These are phyloP conservation scores for Pseudoneurospora amorphoporcata DNA, from an alignment of 495 filamentous ascomycete genomes.

Conservation along the genomic window DNA sequence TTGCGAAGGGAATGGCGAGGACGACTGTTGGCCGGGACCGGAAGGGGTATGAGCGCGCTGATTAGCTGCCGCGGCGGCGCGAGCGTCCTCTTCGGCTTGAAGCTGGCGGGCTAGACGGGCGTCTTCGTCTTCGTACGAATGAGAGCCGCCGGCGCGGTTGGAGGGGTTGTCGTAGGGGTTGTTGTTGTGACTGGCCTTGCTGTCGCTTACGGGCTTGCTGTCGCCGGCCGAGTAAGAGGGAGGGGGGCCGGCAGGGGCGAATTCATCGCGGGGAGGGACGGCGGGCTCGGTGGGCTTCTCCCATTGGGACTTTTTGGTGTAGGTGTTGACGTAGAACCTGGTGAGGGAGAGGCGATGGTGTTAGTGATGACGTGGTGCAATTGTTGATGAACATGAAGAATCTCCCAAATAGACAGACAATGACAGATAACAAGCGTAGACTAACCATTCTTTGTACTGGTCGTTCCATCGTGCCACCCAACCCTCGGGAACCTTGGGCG, in stretches of 20 bases:
- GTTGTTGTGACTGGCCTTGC: constrained; percentile 41
- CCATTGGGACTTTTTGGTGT: constrained; percentile 83
- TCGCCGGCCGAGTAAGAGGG: constrained; percentile 50
- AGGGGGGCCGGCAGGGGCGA: constrained; percentile 43
- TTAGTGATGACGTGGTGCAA: neutral
- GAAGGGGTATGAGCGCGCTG: constrained; percentile 9
- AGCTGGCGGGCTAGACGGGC: constrained; percentile 63
- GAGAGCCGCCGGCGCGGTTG: constrained; percentile 3
- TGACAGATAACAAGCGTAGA: neutral
- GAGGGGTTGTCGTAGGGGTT: constrained; percentile 50
- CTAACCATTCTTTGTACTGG: constrained; percentile 69
- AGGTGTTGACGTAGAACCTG: constrained; percentile 83
- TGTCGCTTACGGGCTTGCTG: constrained; percentile 35
- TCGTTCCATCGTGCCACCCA: constrained; percentile 76
- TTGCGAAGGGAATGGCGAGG: constrained; percentile 20
- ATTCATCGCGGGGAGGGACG: constrained; percentile 29
- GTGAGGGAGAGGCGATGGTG: neutral
- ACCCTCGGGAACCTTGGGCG: constrained; percentile 77
- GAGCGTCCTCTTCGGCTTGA: constrained; percentile 73
- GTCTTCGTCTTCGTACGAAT: constrained; percentile 47
- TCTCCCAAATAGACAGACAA: neutral
- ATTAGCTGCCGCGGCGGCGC: constrained; percentile 27
- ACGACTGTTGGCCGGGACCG: neutral
- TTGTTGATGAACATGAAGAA: neutral
- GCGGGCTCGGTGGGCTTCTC: constrained; percentile 59